Evolutionary conservation across 177 flowering plant genomes (phyloP), one percentile per base, ranked within the genome.

Genomic region (Tripterygium wilfordii): DNA sequence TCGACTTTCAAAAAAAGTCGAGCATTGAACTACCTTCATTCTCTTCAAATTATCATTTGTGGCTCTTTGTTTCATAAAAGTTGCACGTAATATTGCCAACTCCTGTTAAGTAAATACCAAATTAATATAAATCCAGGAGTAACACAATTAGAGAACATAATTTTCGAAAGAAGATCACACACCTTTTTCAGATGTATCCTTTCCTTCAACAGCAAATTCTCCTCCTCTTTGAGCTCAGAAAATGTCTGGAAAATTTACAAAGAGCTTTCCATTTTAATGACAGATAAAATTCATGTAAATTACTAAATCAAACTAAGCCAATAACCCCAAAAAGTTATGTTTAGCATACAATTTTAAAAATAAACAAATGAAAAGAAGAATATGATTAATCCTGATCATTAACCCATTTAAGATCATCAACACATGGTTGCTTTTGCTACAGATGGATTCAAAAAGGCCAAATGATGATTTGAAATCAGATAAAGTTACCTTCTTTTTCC

Each of bases 201-300:
- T 50, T 79, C 91, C 62, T 75, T 72, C 63, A 72, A 26, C 35
- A 81, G 60, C 25, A 49, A 40, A 57, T 45, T 42, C 53, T 83
- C 88, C 62, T 83, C 85, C 32, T 71, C 83, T 49, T 78, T 79
- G 16, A 83, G 77, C 47, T 79, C 81, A 44, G 81, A 61, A 46
- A 64, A 67, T 8, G 83, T 70, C 95, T 86, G 76, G 5, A 36
- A 25, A 36, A 48, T 16, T 42, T 14, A 10, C 29, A 52, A 15
- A 0, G 30, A 6, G 8, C 17, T 16, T 17, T 27, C 32, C 29
- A 2, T 17, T 39, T 43, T 50, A 25, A 36, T n/a, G 31, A 33
- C 21, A 37, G 5, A 3, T 5, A 30, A 44, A 38, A n/a, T 23
- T 30, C 5, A 3, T n/a, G n/a, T n/a, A n/a, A n/a, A n/a, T n/a